Conservation (phyloP, 257 asterid genomes). For the Solanum pennellii region DNA sequence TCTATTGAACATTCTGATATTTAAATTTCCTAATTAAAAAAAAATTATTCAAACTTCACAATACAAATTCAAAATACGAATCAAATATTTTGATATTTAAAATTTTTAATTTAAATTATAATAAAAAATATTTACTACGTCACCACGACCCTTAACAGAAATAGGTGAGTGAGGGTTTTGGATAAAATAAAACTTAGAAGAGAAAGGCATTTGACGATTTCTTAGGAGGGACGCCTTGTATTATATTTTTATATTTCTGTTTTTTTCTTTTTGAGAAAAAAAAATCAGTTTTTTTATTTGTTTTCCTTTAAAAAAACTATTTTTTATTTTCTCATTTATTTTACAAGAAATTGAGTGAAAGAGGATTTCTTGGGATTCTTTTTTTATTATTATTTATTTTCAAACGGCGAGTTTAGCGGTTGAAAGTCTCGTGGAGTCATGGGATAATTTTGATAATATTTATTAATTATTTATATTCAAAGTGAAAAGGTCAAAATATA, state of each 20-base stretch:
- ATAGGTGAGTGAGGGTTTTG: background rate
- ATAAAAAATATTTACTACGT: background rate
- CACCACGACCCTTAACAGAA: background rate
- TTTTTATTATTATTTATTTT: background rate
- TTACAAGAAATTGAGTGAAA: conserved; percentile 15
- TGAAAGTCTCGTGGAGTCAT: background rate
- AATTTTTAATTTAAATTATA: background rate
- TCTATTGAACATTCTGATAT: background rate
- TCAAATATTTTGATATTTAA: fast-evolving
- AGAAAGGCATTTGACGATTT: conserved; percentile 21
- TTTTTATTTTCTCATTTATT: background rate
- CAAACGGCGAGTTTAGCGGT: conserved; percentile 5
- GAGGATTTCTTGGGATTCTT: conserved; percentile 3
- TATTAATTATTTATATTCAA: background rate
- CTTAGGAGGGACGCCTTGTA: conserved; percentile 62
- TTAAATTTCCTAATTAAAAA: background rate
- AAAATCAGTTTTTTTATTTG: no score
- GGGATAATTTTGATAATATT: background rate
- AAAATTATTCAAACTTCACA: background rate
- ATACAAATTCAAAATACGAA: fast-evolving
- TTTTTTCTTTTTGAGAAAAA: background rate
- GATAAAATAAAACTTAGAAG: conserved; percentile 1
- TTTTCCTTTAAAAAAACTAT: background rate
- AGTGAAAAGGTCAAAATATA: background rate
- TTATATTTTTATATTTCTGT: background rate